A percentile compares a stretch with the other conserved stretches of the same genome.
Conservation (phyloP, 768 basidiomycete genomes). For the Boletus subparvulus region DNA sequence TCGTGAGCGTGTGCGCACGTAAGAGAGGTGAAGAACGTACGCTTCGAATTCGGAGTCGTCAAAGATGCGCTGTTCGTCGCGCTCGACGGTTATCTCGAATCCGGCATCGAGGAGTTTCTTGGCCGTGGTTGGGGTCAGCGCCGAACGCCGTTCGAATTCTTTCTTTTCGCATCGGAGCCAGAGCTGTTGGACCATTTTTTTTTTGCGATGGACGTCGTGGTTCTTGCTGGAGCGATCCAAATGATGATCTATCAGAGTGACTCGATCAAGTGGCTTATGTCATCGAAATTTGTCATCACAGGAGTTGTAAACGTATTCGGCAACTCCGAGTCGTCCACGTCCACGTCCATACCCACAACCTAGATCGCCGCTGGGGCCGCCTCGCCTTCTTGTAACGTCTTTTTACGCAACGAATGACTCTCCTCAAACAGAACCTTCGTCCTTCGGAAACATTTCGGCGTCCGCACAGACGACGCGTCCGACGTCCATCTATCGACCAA, state of each 20-base stretch:
- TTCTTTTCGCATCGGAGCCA: constrained; percentile 99
- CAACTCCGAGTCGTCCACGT: too few species aligned
- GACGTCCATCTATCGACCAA: too few species aligned
- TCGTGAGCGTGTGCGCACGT: not conserved
- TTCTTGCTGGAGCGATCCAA: too few species aligned
- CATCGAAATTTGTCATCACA: not conserved
- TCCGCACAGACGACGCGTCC: too few species aligned
- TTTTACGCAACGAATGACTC: too few species aligned
- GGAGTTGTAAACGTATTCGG: too few species aligned
- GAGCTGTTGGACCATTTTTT: constrained; percentile 45
- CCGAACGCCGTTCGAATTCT: constrained; percentile 88
- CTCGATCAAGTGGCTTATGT: not conserved
- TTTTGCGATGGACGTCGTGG: too few species aligned
- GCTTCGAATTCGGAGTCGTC: constrained; percentile 88
- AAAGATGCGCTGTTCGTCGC: constrained; percentile 93
- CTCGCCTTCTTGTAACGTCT: too few species aligned
- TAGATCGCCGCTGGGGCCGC: too few species aligned
- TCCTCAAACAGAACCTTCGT: too few species aligned
- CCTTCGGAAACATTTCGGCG: too few species aligned
- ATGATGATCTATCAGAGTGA: constrained; percentile 37
- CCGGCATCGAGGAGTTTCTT: constrained; percentile 86
- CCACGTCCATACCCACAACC: too few species aligned
- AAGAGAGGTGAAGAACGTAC: constrained; percentile 48
- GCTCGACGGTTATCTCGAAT: constrained; percentile 89
- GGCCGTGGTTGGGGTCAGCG: constrained; percentile 89